A percentile compares a stretch with the other conserved stretches of the same genome.
phyloP scores from a whole-genome alignment of 2,329 filamentous ascomycete genomes.

The Calonectria pauciramosa region DNA sequence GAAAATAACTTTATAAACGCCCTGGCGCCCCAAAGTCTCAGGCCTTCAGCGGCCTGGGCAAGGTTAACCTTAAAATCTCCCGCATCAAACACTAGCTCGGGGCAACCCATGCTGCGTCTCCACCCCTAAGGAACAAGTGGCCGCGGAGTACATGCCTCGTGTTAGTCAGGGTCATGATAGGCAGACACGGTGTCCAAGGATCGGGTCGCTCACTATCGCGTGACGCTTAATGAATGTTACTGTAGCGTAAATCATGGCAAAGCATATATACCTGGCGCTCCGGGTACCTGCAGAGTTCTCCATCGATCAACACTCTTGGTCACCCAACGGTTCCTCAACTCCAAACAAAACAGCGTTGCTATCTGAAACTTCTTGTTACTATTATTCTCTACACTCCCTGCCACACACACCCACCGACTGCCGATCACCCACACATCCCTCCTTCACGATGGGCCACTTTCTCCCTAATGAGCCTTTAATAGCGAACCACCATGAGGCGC shows the following conservation, averaged over 20 bases:
- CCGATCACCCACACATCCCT: neutral
- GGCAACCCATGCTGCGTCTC: neutral
- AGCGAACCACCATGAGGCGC: neutral
- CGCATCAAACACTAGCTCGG: slow-evolving; percentile 5
- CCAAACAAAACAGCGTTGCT: slow-evolving; percentile 3
- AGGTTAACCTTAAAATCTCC: slow-evolving; percentile 13
- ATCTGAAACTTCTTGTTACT: neutral
- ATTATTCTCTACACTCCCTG: slow-evolving; percentile 4
- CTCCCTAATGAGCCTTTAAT: slow-evolving; percentile 9
- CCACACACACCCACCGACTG: neutral
- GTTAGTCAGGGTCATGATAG: slow-evolving; percentile 2
- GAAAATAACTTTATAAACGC: slow-evolving; percentile 3
- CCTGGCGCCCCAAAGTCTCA: neutral
- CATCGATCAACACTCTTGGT: slow-evolving; percentile 10
- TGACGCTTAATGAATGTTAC: neutral
- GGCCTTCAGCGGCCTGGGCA: neutral
- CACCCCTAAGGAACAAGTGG: neutral
- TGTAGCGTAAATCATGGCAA: neutral
- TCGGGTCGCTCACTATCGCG: neutral
- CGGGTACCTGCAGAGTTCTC: neutral
- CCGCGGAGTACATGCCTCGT: neutral
- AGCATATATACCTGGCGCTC: slow-evolving; percentile 1
- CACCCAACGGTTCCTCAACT: neutral
- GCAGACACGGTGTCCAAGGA: slow-evolving; percentile 5
- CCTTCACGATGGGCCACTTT: slow-evolving; percentile 7